phyloP scores from a whole-genome alignment of 148 eudicot genomes.

The Gaultheria prostrata region DNA sequence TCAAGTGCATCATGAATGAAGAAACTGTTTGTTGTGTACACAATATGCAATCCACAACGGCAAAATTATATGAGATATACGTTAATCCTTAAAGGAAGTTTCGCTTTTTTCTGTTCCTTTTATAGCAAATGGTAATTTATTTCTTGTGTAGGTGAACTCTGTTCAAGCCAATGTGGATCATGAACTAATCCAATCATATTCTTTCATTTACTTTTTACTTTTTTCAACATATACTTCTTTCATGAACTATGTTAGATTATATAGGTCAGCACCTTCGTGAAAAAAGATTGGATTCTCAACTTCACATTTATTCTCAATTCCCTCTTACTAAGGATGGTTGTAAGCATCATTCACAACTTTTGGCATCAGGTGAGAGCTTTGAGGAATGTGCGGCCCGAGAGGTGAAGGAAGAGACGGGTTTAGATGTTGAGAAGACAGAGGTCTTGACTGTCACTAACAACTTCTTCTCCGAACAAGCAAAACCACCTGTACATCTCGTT shows the following conservation, averaged over 20 bases:
- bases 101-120: not conserved
- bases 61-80: not conserved
- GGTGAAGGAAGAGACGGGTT: slow-evolving; percentile 83
- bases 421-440: slow-evolving; percentile 54
- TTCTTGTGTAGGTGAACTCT: not conserved
- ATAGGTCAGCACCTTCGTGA: not conserved
- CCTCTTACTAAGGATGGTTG: not conserved
- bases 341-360: not conserved
- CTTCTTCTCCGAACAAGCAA: slow-evolving; percentile 37
- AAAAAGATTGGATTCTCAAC: not conserved
- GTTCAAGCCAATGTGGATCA: not conserved
- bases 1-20: not conserved
- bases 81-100: not conserved
- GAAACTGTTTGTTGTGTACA: not conserved
- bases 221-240: not conserved
- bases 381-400: slow-evolving; percentile 90
- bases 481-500: slow-evolving; percentile 59
- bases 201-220: not conserved
- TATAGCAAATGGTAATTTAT: not conserved
- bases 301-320: not conserved
- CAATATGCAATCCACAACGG: not conserved
- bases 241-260: not conserved
- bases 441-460: slow-evolving; percentile 65
- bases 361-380: slow-evolving; percentile 72
- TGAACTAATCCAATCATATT: not conserved